A percentile compares a stretch with the other conserved stretches of the same genome.
phyloP scores from a whole-genome alignment of 768 basidiomycete genomes.

The Dacryopinax spathularia region DNA sequence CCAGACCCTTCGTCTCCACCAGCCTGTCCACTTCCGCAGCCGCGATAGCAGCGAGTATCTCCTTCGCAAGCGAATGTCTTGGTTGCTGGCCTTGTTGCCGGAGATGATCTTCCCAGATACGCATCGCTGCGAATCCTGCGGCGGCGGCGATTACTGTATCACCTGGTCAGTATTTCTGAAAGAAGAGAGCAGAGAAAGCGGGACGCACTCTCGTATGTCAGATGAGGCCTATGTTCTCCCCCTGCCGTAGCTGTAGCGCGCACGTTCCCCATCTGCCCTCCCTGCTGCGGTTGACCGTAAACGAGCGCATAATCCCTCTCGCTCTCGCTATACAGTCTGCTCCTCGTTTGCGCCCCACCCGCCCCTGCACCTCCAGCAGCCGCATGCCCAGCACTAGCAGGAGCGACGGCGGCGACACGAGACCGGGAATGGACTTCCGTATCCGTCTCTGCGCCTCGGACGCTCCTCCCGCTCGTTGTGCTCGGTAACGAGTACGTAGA shows the following conservation, averaged over 20 bases:
- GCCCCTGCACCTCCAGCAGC: too few species aligned
- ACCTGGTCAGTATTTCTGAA: background rate
- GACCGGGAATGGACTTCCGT: background rate
- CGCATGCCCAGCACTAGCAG: too few species aligned
- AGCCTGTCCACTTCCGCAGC: slow-evolving; percentile 16
- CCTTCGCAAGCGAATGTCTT: slow-evolving; percentile 24
- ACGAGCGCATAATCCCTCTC: background rate
- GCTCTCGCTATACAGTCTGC: background rate
- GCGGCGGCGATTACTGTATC: slow-evolving; percentile 19
- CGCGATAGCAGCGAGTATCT: slow-evolving; percentile 26
- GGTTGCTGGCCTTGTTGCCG: slow-evolving; percentile 21
- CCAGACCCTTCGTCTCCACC: slow-evolving; percentile 8
- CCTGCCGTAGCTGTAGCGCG: background rate
- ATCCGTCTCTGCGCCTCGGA: background rate
- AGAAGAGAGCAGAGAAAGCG: background rate
- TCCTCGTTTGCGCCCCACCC: too few species aligned
- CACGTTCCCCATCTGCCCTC: background rate
- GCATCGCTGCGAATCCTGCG: slow-evolving; percentile 29
- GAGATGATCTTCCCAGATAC: slow-evolving; percentile 26
- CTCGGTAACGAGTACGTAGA: background rate
- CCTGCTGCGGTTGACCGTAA: background rate
- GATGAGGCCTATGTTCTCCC: background rate
- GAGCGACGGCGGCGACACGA: background rate
- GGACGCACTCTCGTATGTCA: background rate
- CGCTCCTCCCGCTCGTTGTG: background rate